Evolutionary conservation across 306 rosid genomes (phyloP), one percentile per base, ranked within the genome.

Genomic region (Quercus aquifolioides): DNA sequence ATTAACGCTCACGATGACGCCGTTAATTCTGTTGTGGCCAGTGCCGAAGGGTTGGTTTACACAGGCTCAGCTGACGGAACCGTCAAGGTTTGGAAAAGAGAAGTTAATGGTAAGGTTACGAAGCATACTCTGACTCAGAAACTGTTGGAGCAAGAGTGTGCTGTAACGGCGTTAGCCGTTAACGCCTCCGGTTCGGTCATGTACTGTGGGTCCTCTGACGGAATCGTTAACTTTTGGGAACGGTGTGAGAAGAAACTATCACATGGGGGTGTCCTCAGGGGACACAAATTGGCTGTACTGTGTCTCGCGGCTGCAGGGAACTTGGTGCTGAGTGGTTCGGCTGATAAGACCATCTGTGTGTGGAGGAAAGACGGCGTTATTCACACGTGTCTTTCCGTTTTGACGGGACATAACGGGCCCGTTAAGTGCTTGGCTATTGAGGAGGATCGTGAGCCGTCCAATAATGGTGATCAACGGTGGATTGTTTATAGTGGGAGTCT

Each of bases 11-110:
- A 95, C 57, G 88, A 92, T 2, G 99, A 95, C 64, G 97, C 97
- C 1, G 97, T 95, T 0, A 95, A 95, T 75, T 75, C 97, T 0
- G 92, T 95, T 6, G 94, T 90, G 4, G 78, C 97, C 6, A 83
- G 89, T 38, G 14, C 31, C 1, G 91, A 79, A 0, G 92, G 85
- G 1, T 3, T 85, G 58, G 68, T 95, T 12, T 89, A 86, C 71
- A 84, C 99, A 0, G 98, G 99, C 2, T 92, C 99, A 0, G 99
- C 99, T 0, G 99, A 95, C 62, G 99, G 99, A 0, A 92, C 94
- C 1, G 99, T 93, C 5, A 92, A 90, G 82, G 83, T 89, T 14
- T 94, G 97, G 99, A 35, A 74, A 76, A 83, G 86, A 5, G 91
- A 92, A 79, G 26, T 52, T 4, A 84, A 52, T 0, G 88, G 88